Evolutionary conservation across 2,329 filamentous ascomycete genomes (phyloP), one percentile per base, ranked within the genome.

Genomic region (Penicillium decumbens): DNA sequence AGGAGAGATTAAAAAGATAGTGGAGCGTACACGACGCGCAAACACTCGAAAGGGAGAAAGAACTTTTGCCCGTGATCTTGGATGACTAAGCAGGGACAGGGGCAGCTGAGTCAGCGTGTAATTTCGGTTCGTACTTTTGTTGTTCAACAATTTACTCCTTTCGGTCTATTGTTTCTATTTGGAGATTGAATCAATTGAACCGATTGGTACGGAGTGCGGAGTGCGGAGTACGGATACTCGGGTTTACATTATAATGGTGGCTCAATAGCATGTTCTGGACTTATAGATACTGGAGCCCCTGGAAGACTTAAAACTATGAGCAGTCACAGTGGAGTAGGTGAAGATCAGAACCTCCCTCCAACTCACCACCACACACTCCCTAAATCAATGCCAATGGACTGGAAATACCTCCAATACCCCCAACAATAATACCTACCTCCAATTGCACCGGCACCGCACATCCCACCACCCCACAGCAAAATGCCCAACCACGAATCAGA

Each of bases 401-500:
- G 3, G n/a, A 27, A 24, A n/a, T 6, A 25, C 13, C 20, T 20
- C n/a, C 33, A 20, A 12, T 15, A 27, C 25, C 8, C 25, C 25
- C 8, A 9, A 7, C 4, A 27, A 27, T 29, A 29, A 29, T 29
- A 29, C 28, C 10, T 29, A 29, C 10, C 12, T 40, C 12, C 38
- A 40, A 40, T 27, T 25, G 24, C 35, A 39, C 37, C 23, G 2
- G 24, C 35, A 39, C 37, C 23, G 4, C 10, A 39, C 37, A 13
- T 4, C 37, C 13, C 32, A 4, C 15, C 29, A n/a, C 30, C 8
- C 9, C 43, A 37, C 45, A 42, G 43, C 41, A 56, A 62, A 49
- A 55, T 56, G 49, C 50, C 44, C 43, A 52, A 71, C 52, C 76
- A 78, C 55, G 63, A 64, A 4, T 75, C 78, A 53, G 77, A 81